These are phyloP conservation scores for Adenanthera pavonina DNA, from an alignment of 306 rosid species.

Conservation along the genomic window DNA sequence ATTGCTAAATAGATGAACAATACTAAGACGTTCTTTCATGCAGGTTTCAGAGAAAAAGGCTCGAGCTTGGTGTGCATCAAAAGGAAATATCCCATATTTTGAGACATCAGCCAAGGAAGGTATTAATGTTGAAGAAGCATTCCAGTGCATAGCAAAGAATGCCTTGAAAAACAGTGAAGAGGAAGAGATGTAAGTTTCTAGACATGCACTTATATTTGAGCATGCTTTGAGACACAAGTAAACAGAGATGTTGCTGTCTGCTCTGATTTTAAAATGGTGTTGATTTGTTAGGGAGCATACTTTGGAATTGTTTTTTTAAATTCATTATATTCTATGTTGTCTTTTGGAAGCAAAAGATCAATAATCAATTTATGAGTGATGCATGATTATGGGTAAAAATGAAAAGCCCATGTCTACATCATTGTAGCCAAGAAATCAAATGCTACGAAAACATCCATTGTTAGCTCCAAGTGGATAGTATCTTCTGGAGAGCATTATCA, in stretches of 20 bases:
- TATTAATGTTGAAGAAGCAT: conserved; percentile 94
- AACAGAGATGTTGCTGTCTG: not conserved
- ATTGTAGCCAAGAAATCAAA: not conserved
- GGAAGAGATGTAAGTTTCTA: conserved; percentile 89
- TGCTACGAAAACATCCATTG: not conserved
- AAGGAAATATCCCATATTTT: conserved; percentile 95
- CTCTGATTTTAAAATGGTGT: conserved; percentile 20
- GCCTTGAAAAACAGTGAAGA: conserved; percentile 96
- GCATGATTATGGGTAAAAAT: conserved; percentile 24
- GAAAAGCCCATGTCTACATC: not conserved
- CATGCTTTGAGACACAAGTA: conserved; percentile 3
- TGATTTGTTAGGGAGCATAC: conserved; percentile 25
- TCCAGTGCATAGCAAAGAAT: conserved; percentile 91
- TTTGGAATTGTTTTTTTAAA: conserved; percentile 9
- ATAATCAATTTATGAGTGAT: not conserved
- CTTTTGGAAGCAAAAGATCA: conserved; percentile 20
- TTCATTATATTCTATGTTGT: conserved; percentile 20
- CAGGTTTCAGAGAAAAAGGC: conserved; percentile 99
- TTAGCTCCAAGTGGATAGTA: conserved; percentile 30
- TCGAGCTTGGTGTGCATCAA: conserved; percentile 98
- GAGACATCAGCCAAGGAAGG: conserved; percentile 99
- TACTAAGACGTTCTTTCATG: conserved; percentile 19
- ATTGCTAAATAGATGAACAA: conserved; percentile 32
- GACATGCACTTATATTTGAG: not conserved
- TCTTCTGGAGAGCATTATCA: conserved; percentile 9